Evolutionary conservation across 1,139 yeast species (phyloP), one percentile per base, ranked within the genome.

Genomic region (Protomyces macrosporus): DNA sequence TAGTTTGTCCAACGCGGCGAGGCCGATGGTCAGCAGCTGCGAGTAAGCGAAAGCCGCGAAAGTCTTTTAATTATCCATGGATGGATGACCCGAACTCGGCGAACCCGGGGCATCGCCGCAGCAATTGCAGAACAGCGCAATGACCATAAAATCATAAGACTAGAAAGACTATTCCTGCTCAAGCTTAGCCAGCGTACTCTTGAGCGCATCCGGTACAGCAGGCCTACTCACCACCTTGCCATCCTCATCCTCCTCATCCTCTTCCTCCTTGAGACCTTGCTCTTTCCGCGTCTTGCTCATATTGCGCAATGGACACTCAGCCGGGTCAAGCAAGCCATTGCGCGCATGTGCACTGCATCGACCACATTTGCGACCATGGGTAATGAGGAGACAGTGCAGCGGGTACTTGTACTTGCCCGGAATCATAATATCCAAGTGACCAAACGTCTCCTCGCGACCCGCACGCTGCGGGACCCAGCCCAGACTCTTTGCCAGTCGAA

Each of bases 151-250:
- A 23, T 1, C 23, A 23, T 23, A 23, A 23, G 23, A 23, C 23
- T 23, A 23, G 23, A 23, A 23, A 23, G 23, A 23, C 23, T 23
- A 23, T 1, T 23, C 67, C 6, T 53, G 55, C 9, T 40, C 42
- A 62, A 67, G 62, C 14, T 66, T 56, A 30, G 63, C 65, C 16
- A 65, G 48, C 12, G 67, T 56, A 6, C 61, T 63, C 14, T 48
- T 54, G 7, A 57, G 45, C 33, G 60, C 60, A 23, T 35, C 48
- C 14, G 42, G 58, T 3, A 35, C 64, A n/a, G 33, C 55, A 4
- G 14, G 14, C 4, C 34, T 40, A 10, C 23, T 55, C 40, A 53
- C 53, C 3, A 23, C 60, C 35, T 23, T 14, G 3, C 40, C 53
- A 12, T 53, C 55, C 10, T 53, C 61, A 6, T 51, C 58, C n/a